phyloP scores from a whole-genome alignment of 1,284 basidiomycete species.

The Amylostereum areolatum region DNA sequence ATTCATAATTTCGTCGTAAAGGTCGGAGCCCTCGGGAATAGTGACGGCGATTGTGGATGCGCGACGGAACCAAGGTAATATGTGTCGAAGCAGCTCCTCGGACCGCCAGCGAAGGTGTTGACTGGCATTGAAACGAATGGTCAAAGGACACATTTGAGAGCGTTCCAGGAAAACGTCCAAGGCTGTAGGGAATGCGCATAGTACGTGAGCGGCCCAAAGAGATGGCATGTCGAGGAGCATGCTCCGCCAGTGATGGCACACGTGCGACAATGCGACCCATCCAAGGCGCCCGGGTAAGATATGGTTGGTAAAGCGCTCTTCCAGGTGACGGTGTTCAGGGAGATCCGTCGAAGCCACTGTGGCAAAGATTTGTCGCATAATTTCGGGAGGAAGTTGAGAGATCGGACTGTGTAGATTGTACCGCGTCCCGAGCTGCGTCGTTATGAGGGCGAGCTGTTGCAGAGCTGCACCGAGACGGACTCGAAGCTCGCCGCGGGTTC shows the following conservation, averaged over 20 bases:
- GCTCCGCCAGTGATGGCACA: neutral
- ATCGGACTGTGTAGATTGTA: neutral
- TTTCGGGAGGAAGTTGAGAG: neutral
- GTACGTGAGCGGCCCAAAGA: neutral
- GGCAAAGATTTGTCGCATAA: neutral
- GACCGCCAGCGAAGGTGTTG: neutral
- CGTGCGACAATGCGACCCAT: neutral
- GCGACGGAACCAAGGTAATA: neutral
- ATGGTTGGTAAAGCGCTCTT: neutral
- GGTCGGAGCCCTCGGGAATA: neutral
- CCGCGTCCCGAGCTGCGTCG: neutral
- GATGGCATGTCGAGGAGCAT: constrained; percentile 1
- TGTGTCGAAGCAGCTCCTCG: neutral
- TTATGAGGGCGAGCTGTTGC: neutral
- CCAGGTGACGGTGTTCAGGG: neutral
- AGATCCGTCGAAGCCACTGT: neutral
- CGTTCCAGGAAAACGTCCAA: neutral
- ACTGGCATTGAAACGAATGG: neutral
- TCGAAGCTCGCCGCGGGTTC: no score
- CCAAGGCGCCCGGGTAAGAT: neutral
- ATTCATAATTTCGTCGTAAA: neutral
- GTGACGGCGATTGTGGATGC: neutral
- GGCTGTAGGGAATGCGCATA: neutral
- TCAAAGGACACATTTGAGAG: neutral
- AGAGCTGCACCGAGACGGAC: no score